A percentile compares a stretch with the other conserved stretches of the same genome.
Evolutionary conservation across 2,329 filamentous ascomycete species (phyloP).

Genomic region (Colletotrichum filicis): DNA sequence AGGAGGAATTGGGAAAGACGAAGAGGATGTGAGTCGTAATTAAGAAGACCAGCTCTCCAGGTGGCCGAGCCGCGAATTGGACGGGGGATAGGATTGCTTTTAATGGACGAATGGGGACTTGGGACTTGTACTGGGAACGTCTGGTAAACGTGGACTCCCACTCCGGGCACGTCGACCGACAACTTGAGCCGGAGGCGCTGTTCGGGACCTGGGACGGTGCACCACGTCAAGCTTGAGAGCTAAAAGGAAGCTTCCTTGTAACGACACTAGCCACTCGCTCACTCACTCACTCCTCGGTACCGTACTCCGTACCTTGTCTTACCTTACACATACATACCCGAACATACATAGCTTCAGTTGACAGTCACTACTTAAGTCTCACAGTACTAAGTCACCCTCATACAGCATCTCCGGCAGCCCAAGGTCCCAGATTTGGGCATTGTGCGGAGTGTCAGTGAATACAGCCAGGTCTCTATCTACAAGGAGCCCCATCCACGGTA

Average conservation of each 20-base stretch:
- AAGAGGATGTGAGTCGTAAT: conserved; percentile 23
- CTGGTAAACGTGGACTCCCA: background rate
- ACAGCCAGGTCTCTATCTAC: background rate
- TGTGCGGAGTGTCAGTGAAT: background rate
- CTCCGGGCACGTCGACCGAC: background rate
- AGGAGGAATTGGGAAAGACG: background rate
- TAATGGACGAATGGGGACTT: conserved; percentile 35
- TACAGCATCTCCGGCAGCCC: background rate
- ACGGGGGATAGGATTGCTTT: conserved; percentile 34
- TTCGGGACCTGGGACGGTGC: conserved; percentile 19
- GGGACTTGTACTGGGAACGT: background rate
- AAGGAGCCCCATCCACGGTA: conserved; percentile 19
- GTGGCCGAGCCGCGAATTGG: conserved; percentile 29
- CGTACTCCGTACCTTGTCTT: too few species aligned
- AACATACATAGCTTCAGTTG: background rate
- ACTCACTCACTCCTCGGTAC: background rate
- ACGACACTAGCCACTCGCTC: background rate
- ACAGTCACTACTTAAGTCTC: background rate
- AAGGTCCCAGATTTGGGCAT: background rate
- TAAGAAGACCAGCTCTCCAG: conserved; percentile 28
- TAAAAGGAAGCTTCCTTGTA: background rate
- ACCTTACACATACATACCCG: too few species aligned
- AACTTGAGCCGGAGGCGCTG: conserved; percentile 21
- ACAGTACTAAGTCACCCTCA: background rate
- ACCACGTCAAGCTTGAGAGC: conserved; percentile 8